These are phyloP conservation scores for Mrakia blollopis DNA, from an alignment of 768 basidiomycete species.

Conservation along the genomic window DNA sequence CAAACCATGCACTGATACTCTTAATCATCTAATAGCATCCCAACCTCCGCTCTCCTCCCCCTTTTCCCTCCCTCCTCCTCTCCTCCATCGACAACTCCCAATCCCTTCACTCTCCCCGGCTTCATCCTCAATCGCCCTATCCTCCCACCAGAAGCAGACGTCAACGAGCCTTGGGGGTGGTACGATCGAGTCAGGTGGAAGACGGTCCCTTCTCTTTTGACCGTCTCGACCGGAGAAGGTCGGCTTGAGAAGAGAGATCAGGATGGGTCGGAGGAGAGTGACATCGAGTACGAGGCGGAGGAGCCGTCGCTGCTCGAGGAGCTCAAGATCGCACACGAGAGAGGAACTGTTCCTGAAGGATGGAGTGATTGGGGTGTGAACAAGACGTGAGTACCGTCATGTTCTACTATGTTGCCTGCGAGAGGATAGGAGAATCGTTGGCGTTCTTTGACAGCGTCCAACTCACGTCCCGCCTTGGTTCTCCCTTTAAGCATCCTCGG, in stretches of 20 bases:
- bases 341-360: not conserved
- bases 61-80: not conserved
- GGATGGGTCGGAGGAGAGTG: conserved; percentile 14
- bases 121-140: conserved; percentile 16
- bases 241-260: not conserved
- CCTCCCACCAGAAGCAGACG: not conserved
- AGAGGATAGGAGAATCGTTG: no score
- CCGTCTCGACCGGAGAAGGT: not conserved
- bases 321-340: not conserved
- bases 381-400: conserved; percentile 20
- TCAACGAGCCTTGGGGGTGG: not conserved
- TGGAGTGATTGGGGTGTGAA: conserved; percentile 19
- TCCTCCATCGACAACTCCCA: not conserved
- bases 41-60: not conserved
- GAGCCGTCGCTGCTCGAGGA: conserved; percentile 15
- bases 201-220: not conserved
- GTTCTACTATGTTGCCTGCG: no score
- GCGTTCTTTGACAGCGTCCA: not conserved
- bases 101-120: conserved; percentile 18
- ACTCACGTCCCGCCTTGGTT: no score
- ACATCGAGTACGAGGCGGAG: conserved; percentile 10
- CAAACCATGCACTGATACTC: no score
- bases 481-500: conserved; percentile 13
- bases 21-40: not conserved
- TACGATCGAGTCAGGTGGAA: conserved; percentile 27